A percentile compares a stretch with the other conserved stretches of the same genome.
phyloP scores from a whole-genome alignment of 331 rosid genomes.

The Quercus tomentella region DNA sequence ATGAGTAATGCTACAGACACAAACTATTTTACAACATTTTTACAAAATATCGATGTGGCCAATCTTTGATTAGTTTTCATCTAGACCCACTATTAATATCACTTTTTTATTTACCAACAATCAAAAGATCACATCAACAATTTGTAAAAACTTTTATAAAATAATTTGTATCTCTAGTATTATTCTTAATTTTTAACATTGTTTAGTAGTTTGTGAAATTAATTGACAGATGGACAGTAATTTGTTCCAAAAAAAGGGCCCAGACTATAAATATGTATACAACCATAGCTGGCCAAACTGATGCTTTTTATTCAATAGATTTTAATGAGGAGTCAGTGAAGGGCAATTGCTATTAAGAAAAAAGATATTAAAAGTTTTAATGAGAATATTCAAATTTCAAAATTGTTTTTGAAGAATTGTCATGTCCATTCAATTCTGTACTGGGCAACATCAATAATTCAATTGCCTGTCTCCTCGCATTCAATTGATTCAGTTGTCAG shows the following conservation, averaged over 20 bases:
- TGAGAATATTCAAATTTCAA: not conserved
- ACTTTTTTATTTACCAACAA: too few relatives aligned
- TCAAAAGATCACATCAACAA: accelerated
- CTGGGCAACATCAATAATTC: not conserved
- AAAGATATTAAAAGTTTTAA: not conserved
- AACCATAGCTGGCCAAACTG: too few relatives aligned
- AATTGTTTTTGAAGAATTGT: not conserved
- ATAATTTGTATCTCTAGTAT: accelerated
- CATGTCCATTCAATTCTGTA: not conserved
- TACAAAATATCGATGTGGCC: too few relatives aligned
- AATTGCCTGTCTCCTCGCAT: not conserved
- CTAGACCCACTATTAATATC: too few relatives aligned
- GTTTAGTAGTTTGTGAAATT: too few relatives aligned
- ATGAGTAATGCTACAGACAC: too few relatives aligned
- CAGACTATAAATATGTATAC: not conserved
- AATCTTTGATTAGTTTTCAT: too few relatives aligned
- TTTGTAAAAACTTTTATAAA: accelerated
- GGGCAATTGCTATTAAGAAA: not conserved
- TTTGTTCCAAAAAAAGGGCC: too few relatives aligned
- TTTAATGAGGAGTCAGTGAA: not conserved
- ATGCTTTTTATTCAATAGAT: not conserved
- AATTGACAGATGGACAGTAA: too few relatives aligned
- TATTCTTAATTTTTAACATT: too few relatives aligned
- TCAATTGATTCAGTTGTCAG: not conserved
- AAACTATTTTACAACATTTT: too few relatives aligned